phyloP scores from a whole-genome alignment of 352 stramenopile species.

The Phytophthora gonapodyides region DNA sequence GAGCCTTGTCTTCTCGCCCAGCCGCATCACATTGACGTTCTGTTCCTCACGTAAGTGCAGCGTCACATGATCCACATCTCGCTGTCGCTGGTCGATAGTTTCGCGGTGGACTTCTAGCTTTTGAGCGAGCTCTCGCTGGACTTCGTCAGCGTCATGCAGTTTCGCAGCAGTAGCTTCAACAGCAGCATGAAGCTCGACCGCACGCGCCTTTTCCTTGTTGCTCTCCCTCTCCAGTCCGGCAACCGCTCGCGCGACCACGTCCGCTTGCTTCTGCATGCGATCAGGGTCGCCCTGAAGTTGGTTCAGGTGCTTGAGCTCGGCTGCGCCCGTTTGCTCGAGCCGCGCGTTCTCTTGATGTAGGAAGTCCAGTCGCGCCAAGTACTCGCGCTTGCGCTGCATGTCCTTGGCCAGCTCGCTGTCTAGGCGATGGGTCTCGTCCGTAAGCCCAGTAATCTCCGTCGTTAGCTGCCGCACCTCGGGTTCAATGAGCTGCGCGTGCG shows the following conservation, averaged over 20 bases:
- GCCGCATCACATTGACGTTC: slow-evolving; percentile 74
- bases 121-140: slow-evolving; percentile 78
- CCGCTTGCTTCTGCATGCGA: slow-evolving; percentile 83
- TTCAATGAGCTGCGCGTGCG: slow-evolving; percentile 85
- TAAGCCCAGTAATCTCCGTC: slow-evolving; percentile 64
- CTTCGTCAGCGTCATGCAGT: slow-evolving; percentile 74
- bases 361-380: slow-evolving; percentile 61
- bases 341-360: slow-evolving; percentile 65
- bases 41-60: slow-evolving; percentile 87
- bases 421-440: slow-evolving; percentile 69
- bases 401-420: slow-evolving; percentile 79
- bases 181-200: slow-evolving; percentile 43
- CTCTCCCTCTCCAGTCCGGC: slow-evolving; percentile 71
- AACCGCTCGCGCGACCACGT: slow-evolving; percentile 85
- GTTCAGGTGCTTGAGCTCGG: slow-evolving; percentile 62
- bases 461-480: slow-evolving; percentile 81
- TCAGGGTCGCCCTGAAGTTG: slow-evolving; percentile 80
- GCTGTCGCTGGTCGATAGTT: slow-evolving; percentile 90
- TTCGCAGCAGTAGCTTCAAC: slow-evolving; percentile 55
- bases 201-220: slow-evolving; percentile 45
- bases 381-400: slow-evolving; percentile 62
- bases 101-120: slow-evolving; percentile 91
- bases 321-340: slow-evolving; percentile 49
- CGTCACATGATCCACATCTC: slow-evolving; percentile 90
- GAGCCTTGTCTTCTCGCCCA: slow-evolving; percentile 72